phyloP scores from a whole-genome alignment of 805 yeast genomes.

The Metschnikowia cubensis region DNA sequence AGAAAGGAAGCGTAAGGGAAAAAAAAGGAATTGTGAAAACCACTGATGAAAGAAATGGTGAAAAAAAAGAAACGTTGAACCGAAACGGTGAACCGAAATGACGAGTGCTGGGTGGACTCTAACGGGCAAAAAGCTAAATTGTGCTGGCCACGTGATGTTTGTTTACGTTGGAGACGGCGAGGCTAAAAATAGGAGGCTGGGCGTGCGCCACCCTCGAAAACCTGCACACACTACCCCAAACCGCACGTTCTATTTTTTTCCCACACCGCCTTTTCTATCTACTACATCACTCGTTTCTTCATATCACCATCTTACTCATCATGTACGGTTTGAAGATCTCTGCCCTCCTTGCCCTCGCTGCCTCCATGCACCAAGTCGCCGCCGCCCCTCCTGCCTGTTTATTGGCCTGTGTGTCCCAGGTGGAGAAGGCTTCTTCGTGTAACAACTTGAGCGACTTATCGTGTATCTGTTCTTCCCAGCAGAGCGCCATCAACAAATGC shows the following conservation, averaged over 20 bases:
- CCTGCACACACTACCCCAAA: constrained; percentile 5
- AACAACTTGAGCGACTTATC: constrained; percentile 55
- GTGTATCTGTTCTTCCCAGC: constrained; percentile 65
- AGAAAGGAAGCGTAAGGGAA: too few species aligned
- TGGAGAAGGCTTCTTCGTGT: constrained; percentile 55
- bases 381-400: constrained; percentile 90
- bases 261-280: constrained; percentile 1
- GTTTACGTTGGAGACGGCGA: constrained; percentile 7
- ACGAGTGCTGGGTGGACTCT: too few species aligned
- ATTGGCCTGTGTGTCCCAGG: constrained; percentile 80
- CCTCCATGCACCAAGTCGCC: constrained; percentile 44
- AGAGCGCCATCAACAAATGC: constrained; percentile 54
- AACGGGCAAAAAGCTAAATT: background rate
- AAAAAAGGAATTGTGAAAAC: too few species aligned
- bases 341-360: constrained; percentile 29
- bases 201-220: constrained; percentile 5
- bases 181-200: constrained; percentile 3
- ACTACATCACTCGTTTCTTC: constrained; percentile 3
- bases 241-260: constrained; percentile 1
- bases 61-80: too few species aligned
- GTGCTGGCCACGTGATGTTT: constrained; percentile 7
- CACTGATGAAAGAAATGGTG: too few species aligned
- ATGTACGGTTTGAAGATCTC: constrained; percentile 17
- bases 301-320: background rate
- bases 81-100: too few species aligned